Percentiles rank a stretch among this genome's conserved stretches.
These are phyloP conservation scores for Epichloe brachyelytri DNA, from an alignment of 2,329 filamentous ascomycete genomes.

Conservation along the genomic window DNA sequence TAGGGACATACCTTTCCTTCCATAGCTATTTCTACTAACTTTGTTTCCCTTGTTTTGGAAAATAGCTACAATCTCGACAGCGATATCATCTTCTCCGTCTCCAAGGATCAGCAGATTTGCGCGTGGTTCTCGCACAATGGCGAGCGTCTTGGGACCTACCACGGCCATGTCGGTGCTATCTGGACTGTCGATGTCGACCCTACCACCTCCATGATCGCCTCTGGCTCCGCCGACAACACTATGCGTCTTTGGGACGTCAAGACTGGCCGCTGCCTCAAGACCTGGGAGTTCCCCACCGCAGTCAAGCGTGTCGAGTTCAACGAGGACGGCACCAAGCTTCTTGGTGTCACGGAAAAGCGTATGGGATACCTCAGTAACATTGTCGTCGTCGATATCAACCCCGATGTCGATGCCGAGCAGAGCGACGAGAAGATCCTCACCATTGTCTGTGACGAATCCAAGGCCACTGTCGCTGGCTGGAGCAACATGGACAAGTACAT, in stretches of 20 bases:
- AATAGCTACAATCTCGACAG: constrained; percentile 80
- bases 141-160: constrained; percentile 92
- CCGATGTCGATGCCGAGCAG: constrained; percentile 73
- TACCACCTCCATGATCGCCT: constrained; percentile 80
- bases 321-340: constrained; percentile 77
- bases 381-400: constrained; percentile 78
- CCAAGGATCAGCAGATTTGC: constrained; percentile 95
- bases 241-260: constrained; percentile 95
- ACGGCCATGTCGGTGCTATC: constrained; percentile 92
- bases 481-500: constrained; percentile 92
- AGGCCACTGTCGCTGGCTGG: constrained; percentile 95
- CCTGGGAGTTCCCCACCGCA: constrained; percentile 93
- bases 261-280: constrained; percentile 85
- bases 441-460: constrained; percentile 91
- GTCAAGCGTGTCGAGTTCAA: constrained; percentile 98
- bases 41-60: neutral
- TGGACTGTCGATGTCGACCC: constrained; percentile 98
- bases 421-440: constrained; percentile 67
- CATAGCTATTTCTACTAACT: neutral
- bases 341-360: constrained; percentile 96
- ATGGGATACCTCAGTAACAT: constrained; percentile 95
- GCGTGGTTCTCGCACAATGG: constrained; percentile 97
- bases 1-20: neutral
- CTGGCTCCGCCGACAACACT: constrained; percentile 94
- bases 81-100: constrained; percentile 89